phyloP scores from a whole-genome alignment of 2,329 filamentous ascomycete genomes.

The Calonectria fujianensis region DNA sequence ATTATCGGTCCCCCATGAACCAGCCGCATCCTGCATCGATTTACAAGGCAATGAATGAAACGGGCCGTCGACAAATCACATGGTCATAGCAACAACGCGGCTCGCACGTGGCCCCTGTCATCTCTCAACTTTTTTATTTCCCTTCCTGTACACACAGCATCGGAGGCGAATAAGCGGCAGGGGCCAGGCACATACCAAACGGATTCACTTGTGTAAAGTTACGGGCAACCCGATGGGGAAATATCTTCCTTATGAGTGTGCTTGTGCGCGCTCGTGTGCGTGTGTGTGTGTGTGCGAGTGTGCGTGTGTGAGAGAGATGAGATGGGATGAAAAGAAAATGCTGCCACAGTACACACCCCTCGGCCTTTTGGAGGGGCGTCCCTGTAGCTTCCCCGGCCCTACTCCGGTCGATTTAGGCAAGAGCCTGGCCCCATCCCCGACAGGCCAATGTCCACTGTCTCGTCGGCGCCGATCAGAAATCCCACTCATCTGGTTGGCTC shows the following conservation, averaged over 20 bases:
- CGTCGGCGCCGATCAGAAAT: slow-evolving; percentile 56
- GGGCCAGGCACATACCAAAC: not conserved
- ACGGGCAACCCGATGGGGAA: slow-evolving; percentile 5
- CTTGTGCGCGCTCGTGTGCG: not conserved
- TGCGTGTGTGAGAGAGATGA: slow-evolving; percentile 43
- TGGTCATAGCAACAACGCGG: slow-evolving; percentile 24
- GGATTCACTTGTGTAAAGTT: not conserved
- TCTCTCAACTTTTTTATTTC: slow-evolving; percentile 4
- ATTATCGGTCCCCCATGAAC: slow-evolving; percentile 8
- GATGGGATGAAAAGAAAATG: slow-evolving; percentile 28
- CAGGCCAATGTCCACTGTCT: slow-evolving; percentile 55
- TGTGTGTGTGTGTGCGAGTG: slow-evolving; percentile 17
- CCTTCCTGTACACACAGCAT: not conserved
- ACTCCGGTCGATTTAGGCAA: slow-evolving; percentile 54
- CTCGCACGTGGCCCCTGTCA: slow-evolving; percentile 28
- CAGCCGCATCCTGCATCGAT: slow-evolving; percentile 21
- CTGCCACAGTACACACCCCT: slow-evolving; percentile 2
- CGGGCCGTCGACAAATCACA: slow-evolving; percentile 23
- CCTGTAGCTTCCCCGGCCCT: slow-evolving; percentile 53
- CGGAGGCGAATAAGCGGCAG: not conserved
- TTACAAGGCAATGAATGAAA: slow-evolving; percentile 29
- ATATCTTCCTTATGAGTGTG: slow-evolving; percentile 1
- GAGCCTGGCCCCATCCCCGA: slow-evolving; percentile 47
- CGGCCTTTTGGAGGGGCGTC: slow-evolving; percentile 44
- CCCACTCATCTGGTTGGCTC: slow-evolving; percentile 47